phyloP scores from a whole-genome alignment of 2,329 filamentous ascomycete genomes.

The Fusarium oxysporum region DNA sequence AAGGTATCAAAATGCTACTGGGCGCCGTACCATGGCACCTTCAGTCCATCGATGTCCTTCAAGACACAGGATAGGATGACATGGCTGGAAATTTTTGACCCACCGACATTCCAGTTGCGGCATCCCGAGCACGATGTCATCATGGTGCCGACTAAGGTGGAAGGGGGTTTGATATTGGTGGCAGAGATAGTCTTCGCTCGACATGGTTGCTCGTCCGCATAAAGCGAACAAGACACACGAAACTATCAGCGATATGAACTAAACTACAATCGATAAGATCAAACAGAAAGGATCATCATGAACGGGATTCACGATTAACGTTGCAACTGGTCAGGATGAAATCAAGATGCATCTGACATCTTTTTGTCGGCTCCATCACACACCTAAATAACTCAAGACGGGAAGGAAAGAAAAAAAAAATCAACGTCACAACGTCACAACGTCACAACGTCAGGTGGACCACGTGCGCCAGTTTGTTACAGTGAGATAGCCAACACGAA shows the following conservation, averaged over 20 bases:
- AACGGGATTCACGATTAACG: slow-evolving; percentile 15
- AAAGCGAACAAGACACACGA: slow-evolving; percentile 16
- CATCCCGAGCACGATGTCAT: slow-evolving; percentile 43
- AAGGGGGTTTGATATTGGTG: slow-evolving; percentile 12
- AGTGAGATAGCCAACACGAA: slow-evolving; percentile 20
- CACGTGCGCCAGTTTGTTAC: slow-evolving; percentile 29
- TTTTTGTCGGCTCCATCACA: slow-evolving; percentile 11
- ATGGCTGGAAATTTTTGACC: slow-evolving; percentile 30
- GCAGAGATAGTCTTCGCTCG: slow-evolving; percentile 6
- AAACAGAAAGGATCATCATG: background rate
- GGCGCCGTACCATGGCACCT: background rate
- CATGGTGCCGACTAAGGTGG: slow-evolving; percentile 28
- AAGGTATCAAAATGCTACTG: slow-evolving; percentile 20
- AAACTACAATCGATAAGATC: slow-evolving; percentile 14
- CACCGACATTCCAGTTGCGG: slow-evolving; percentile 47
- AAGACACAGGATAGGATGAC: slow-evolving; percentile 28
- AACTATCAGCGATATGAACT: slow-evolving; percentile 4
- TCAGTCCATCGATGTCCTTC: slow-evolving; percentile 17
- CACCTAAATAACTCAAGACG: slow-evolving; percentile 21
- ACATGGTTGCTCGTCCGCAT: slow-evolving; percentile 22
- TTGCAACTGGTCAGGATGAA: slow-evolving; percentile 21
- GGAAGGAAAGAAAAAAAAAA: background rate
- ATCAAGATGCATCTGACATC: slow-evolving; percentile 20
- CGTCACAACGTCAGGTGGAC: slow-evolving; percentile 4
- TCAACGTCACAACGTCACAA: no score